Percentiles rank a stretch among this genome's conserved stretches.
phyloP scores from a whole-genome alignment of 2,329 filamentous ascomycete genomes.

The Acephala macrosclerotiorum region DNA sequence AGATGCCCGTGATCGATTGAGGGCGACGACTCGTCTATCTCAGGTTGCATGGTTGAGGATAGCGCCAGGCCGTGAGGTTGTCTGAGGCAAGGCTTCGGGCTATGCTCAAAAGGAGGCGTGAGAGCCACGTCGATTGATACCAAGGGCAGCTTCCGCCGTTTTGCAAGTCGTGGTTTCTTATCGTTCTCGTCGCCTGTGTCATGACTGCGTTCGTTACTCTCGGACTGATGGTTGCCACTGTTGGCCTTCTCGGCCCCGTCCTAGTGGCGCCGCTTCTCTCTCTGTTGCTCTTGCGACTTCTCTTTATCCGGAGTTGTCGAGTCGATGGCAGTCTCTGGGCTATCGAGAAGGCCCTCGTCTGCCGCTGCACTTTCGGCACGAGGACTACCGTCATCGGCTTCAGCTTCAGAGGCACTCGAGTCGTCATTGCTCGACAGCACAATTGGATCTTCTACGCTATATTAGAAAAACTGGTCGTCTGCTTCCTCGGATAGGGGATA shows the following conservation, averaged over 20 bases:
- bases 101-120: conserved; percentile 15
- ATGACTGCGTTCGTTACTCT: conserved; percentile 16
- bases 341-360: conserved; percentile 25
- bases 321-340: conserved; percentile 21
- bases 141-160: conserved; percentile 22
- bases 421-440: conserved; percentile 26
- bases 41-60: conserved; percentile 22
- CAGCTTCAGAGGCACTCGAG: conserved; percentile 26
- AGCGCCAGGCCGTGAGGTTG: conserved; percentile 16
- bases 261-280: conserved; percentile 15
- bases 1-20: conserved; percentile 12
- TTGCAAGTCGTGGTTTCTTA: conserved; percentile 23
- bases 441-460: conserved; percentile 24
- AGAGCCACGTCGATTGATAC: conserved; percentile 18
- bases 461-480: conserved; percentile 13
- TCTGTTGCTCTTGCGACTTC: too few species aligned
- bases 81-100: conserved; percentile 11
- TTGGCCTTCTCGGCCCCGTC: conserved; percentile 11
- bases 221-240: conserved; percentile 19
- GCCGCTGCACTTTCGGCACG: conserved; percentile 22
- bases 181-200: conserved; percentile 15
- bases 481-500: too few species aligned
- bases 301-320: conserved; percentile 20
- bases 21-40: conserved; percentile 22
- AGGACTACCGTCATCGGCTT: conserved; percentile 25